Base-by-base conservation (phyloP, 169 alveolate species). In the Babesia divergens region DNA sequence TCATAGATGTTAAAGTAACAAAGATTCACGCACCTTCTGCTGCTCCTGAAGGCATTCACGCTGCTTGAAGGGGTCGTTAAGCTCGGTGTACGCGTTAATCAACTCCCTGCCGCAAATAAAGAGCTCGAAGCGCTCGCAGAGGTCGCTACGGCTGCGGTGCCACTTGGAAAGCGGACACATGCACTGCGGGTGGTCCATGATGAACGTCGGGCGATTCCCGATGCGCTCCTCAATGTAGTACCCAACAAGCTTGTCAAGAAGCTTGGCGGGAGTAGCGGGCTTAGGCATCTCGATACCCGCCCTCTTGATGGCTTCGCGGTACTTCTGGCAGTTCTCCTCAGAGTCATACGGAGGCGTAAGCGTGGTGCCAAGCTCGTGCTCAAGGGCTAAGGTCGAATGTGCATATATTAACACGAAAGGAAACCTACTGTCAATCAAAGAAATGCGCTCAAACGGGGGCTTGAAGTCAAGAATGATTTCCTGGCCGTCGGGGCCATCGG, bases 91-190 rank as follows among this genome's bases (percentile, higher is more conserved):
- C 35, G 97, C 96, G 82, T 95, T 95, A 64, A 91, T 84, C 32
- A 95, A 77, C 86, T 95, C 98, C 71, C 92, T 93, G 43, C 92
- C 92, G 74, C 95, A 94, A 44, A 91, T 89, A 84, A 94, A 95
- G 29, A 94, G 84, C 86, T 95, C 98, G 82, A 95, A 95, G 72
- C 96, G 91, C 79, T 95, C 98, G 28, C 95, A 86, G 40, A 95
- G 83, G 42, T 90, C 91, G 37, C 82, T 80, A 50, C 82, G 82
- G 20, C 69, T 37, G 86, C 97, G 90, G 82, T 92, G 96, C 96
- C 96, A 97, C 91, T 98, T 98, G 43, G 99, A 98, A 55, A 97
- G 93, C 9, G 99, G 99, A 60, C 98, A 91, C 99, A 97, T 97
- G 68, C 97, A 91, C 93, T 96, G 97, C 32, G 99, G 99, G 68